Conservation (phyloP, 139 green algal species). For the Micromonas commoda region DNA sequence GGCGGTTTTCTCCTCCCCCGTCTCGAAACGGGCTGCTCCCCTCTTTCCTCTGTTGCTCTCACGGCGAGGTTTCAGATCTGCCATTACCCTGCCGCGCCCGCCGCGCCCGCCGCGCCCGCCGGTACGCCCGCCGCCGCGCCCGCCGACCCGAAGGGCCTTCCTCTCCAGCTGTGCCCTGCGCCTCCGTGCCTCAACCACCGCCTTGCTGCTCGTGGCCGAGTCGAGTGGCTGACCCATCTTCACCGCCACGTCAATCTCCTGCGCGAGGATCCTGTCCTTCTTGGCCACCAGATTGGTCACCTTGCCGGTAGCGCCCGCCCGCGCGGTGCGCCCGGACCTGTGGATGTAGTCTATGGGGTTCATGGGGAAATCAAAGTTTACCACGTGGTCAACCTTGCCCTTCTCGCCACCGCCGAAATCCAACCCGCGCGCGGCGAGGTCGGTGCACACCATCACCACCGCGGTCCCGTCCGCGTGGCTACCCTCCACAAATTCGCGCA, state of each 20-base stretch:
- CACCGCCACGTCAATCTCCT: conserved; percentile 28
- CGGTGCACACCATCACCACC: conserved; percentile 72
- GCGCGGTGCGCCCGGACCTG: conserved; percentile 74
- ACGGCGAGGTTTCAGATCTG: not conserved
- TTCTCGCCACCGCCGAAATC: conserved; percentile 66
- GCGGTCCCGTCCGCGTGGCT: not conserved
- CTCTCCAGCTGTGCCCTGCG: not conserved
- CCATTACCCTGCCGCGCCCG: not conserved
- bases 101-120: not conserved
- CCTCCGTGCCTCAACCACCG: not conserved
- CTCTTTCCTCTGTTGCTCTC: not conserved
- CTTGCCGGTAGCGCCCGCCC: conserved; percentile 59
- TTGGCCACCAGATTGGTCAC: conserved; percentile 66
- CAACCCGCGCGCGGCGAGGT: conserved; percentile 85
- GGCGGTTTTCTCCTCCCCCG: not conserved
- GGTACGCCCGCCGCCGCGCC: not conserved
- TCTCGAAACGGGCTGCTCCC: conserved; percentile 1
- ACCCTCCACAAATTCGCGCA: conserved; percentile 35
- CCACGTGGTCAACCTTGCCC: conserved; percentile 75
- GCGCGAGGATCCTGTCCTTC: conserved; percentile 47
- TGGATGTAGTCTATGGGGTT: conserved; percentile 88
- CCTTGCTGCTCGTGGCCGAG: conserved; percentile 17
- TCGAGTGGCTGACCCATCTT: conserved; percentile 21
- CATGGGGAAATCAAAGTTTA: conserved; percentile 98
- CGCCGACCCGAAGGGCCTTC: not conserved